Evolutionary conservation across 2,329 filamentous ascomycete species (phyloP).

Genomic region (Sclerotinia nivalis): DNA sequence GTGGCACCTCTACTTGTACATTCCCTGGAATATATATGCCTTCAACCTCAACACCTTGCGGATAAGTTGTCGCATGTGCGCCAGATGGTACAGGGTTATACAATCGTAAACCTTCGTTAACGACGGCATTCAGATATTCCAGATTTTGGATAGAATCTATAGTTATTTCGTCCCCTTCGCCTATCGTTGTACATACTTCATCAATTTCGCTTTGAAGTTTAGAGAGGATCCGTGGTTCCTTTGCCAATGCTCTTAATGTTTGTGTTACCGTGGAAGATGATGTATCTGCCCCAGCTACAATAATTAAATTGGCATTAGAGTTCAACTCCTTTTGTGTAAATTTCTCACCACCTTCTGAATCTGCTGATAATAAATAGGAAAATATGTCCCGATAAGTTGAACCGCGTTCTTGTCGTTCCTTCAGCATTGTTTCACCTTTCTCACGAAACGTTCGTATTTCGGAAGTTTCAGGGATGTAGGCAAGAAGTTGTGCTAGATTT

Average conservation of each 20-base stretch:
- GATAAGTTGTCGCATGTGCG: slow-evolving; percentile 23
- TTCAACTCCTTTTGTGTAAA: slow-evolving; percentile 28
- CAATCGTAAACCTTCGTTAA: slow-evolving; percentile 28
- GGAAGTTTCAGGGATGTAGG: slow-evolving; percentile 22
- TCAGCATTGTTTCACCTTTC: slow-evolving; percentile 25
- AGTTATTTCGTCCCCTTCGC: slow-evolving; percentile 1
- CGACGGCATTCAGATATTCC: slow-evolving; percentile 27
- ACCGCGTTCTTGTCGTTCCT: slow-evolving; percentile 24
- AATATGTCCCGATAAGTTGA: slow-evolving; percentile 28
- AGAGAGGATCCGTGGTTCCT: slow-evolving; percentile 15
- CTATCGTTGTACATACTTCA: background rate
- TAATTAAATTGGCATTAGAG: slow-evolving; percentile 28
- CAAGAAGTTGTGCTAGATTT: slow-evolving; percentile 24
- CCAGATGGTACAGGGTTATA: slow-evolving; percentile 27
- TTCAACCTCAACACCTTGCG: slow-evolving; percentile 24
- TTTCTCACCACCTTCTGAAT: slow-evolving; percentile 16
- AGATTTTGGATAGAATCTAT: slow-evolving; percentile 23
- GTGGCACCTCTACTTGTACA: slow-evolving; percentile 25
- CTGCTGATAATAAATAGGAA: slow-evolving; percentile 25
- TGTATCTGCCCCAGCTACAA: slow-evolving; percentile 27
- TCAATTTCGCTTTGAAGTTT: slow-evolving; percentile 29
- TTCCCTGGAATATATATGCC: slow-evolving; percentile 26
- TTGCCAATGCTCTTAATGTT: slow-evolving; percentile 19
- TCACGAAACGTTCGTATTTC: slow-evolving; percentile 25
- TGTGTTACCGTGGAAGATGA: slow-evolving; percentile 22